Base-by-base conservation (phyloP, 2,329 filamentous ascomycete genomes). In the Aspergillus melleus region DNA sequence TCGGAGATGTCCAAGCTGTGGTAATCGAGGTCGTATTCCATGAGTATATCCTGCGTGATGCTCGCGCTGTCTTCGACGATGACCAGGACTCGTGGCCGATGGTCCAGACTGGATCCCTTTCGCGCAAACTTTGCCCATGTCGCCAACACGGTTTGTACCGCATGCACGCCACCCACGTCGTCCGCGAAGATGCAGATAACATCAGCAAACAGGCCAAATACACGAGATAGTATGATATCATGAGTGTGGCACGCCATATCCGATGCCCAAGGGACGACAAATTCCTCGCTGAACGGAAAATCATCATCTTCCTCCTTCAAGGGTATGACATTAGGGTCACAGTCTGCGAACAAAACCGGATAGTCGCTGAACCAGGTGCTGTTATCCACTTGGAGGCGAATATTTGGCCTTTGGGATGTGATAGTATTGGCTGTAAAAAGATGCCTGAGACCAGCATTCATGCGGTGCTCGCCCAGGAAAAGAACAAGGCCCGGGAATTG, bases 171-270 rank as follows among this genome's bases (percentile, higher is more conserved):
- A 44, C 32, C 32, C n/a, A n/a, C n/a, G n/a, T n/a, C n/a, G n/a
- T n/a, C n/a, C n/a, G n/a, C n/a, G n/a, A n/a, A n/a, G n/a, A 54
- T 54, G 42, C 52, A 54, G 30, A 54, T 44, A 14, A 54, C 19
- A 22, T 54, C 32, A 24, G 32, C 42, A 16, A 54, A 54, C 32
- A 54, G 22, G 30, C 39, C 39, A 8, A 54, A 12, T 14, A 22
- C 5, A 16, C n/a, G 32, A 10, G 8, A 42, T 42, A 54, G 32
- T 44, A 20, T 16, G 36, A 54, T 54, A 32, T 54, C 24, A 29
- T 42, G 10, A 44, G 20, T 26, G 1, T 54, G 19, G 11, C 19
- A 22, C 9, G n/a, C 22, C 24, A 14, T 32, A 36, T n/a, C 32
- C 24, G 11, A 20, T 6, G 8, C 14, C 32, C 32, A 39, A 39